Evolutionary conservation across 2,329 filamentous ascomycete genomes (phyloP), one percentile per base, ranked within the genome.

Genomic region (Graphiopsis chlorocephala): DNA sequence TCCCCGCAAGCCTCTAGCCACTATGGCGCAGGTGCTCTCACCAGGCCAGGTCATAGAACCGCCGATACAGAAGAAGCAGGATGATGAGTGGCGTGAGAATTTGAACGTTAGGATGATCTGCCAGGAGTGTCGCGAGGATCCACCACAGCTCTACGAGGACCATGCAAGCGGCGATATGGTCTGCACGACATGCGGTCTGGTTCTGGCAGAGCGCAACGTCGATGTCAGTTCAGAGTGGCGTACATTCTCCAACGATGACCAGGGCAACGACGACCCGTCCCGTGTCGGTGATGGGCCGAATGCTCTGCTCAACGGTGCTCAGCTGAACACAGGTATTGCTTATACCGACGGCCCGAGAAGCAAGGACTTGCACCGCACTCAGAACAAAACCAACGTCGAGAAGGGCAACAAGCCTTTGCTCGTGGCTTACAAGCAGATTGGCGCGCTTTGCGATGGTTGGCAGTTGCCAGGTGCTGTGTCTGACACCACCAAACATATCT

Each of bases 191-290:
- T 99, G 95, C 74, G 95, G 95, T 42, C 84, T 97, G 35, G 95
- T 99, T 6, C 86, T 99, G 31, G 90, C 91, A 66, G 91, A 94
- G 74, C 90, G 92, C 70, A 93, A 95, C 76, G 93, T 99, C 74
- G 96, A 99, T 76, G 96, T 92, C 67, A 90, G 96, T 68, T 97
- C 93, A 56, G 95, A 99, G 81, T 99, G 95, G 95, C 92, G 95
- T 76, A 99, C 95, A 0, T 99, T 99, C 80, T 93, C 93, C 75
- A 98, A 98, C 76, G 95, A 99, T 75, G 96, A 99, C 76, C 92
- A 97, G 78, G 92, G 92, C 74, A 93, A 91, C 74, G 96, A 98
- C 72, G 95, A 99, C 71, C 95, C 96, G 4, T 97, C 93, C 65
- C 95, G 95, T 92, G 94, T 99, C 69, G 95, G 95, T 82, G 95